Percentiles rank a stretch among this genome's conserved stretches.
These are phyloP conservation scores for Penicillium oxalicum DNA, from an alignment of 2,329 filamentous ascomycete species.

Conservation along the genomic window DNA sequence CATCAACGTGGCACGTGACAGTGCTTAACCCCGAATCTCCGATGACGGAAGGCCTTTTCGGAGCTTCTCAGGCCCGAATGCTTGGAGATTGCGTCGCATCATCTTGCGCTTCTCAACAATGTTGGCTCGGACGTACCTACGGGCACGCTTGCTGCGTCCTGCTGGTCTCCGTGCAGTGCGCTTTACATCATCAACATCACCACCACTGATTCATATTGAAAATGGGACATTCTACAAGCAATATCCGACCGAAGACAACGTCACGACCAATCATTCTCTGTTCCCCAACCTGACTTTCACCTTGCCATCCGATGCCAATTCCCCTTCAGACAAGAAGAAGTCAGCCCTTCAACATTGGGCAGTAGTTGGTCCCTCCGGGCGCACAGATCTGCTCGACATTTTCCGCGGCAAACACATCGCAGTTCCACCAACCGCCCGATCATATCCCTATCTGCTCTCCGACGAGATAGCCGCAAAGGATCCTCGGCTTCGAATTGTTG, in stretches of 20 bases:
- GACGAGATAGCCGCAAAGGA: conserved; percentile 51
- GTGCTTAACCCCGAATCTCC: conserved; percentile 3
- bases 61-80: background rate
- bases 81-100: background rate
- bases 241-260: conserved; percentile 52
- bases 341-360: conserved; percentile 63
- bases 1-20: background rate
- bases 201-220: conserved; percentile 66
- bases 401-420: conserved; percentile 70
- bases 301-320: conserved; percentile 50
- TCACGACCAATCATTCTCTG: conserved; percentile 56
- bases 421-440: conserved; percentile 66
- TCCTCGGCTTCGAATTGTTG: conserved; percentile 51
- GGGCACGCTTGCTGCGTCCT: conserved; percentile 6
- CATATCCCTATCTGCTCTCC: conserved; percentile 70
- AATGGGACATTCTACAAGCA: conserved; percentile 79
- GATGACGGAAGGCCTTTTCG: background rate
- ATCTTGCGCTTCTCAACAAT: conserved; percentile 3
- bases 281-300: conserved; percentile 67
- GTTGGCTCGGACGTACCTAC: conserved; percentile 12
- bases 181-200: conserved; percentile 37
- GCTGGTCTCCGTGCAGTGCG: conserved; percentile 1
- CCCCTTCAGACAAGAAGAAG: conserved; percentile 1
- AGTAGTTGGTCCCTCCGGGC: conserved; percentile 71
- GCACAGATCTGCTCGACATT: conserved; percentile 76